A percentile compares a stretch with the other conserved stretches of the same genome.
Conservation (phyloP, 2,329 filamentous ascomycete species). For the Aspergillus nomiae region DNA sequence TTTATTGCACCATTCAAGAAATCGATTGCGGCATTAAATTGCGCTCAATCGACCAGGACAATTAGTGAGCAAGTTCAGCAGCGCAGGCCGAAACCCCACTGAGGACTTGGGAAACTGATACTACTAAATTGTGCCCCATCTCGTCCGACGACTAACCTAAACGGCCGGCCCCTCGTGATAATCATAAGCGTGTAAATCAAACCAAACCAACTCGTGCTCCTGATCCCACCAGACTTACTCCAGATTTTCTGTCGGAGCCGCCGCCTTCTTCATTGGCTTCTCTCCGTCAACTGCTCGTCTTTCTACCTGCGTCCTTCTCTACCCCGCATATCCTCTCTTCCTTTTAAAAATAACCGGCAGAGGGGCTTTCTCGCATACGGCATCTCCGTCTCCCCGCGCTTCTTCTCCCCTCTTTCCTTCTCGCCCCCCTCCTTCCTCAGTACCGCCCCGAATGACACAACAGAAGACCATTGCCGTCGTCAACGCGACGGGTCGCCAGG, state of each 20-base stretch:
- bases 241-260: slow-evolving; percentile 16
- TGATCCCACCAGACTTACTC: slow-evolving; percentile 9
- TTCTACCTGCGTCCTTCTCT: slow-evolving; percentile 15
- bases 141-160: not conserved
- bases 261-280: slow-evolving; percentile 18
- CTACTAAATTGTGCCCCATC: slow-evolving; percentile 1
- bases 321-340: slow-evolving; percentile 18
- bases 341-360: not conserved
- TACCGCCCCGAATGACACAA: slow-evolving; percentile 40
- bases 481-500: slow-evolving; percentile 94
- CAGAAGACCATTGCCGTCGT: slow-evolving; percentile 86
- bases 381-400: slow-evolving; percentile 9
- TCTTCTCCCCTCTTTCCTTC: not conserved
- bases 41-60: not conserved
- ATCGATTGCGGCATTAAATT: slow-evolving; percentile 24
- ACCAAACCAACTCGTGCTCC: not conserved
- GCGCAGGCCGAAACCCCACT: not conserved
- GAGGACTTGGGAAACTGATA: not conserved
- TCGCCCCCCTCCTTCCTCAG: slow-evolving; percentile 9
- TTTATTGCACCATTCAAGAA: slow-evolving; percentile 23
- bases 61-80: no score
- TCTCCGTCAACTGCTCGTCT: slow-evolving; percentile 10
- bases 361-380: not conserved
- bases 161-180: slow-evolving; percentile 6
- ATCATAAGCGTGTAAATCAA: not conserved